These are phyloP conservation scores for Coniochaeta pulveracea DNA, from an alignment of 2,329 filamentous ascomycete genomes.

Conservation along the genomic window DNA sequence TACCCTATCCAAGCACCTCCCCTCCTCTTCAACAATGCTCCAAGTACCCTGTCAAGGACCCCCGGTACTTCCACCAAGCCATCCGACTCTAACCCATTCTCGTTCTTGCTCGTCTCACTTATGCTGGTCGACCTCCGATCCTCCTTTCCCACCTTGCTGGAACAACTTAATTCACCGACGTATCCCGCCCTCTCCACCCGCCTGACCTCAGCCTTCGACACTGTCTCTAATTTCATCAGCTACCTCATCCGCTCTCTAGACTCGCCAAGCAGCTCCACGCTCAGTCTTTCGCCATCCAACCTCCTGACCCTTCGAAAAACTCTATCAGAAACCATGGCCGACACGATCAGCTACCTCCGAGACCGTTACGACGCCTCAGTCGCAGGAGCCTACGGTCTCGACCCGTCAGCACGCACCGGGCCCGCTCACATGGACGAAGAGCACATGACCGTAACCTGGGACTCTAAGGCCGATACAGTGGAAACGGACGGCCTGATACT, in stretches of 20 bases:
- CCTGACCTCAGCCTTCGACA: conserved; percentile 49
- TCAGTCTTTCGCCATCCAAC: conserved; percentile 41
- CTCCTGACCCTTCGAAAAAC: conserved; percentile 49
- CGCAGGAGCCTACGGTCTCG: conserved; percentile 50
- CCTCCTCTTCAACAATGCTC: conserved; percentile 36
- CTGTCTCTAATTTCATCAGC: conserved; percentile 49
- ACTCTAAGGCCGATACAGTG: conserved; percentile 38
- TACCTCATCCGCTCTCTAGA: conserved; percentile 44
- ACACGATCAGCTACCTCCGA: conserved; percentile 53
- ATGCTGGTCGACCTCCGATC: conserved; percentile 55
- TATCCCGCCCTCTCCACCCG: conserved; percentile 41
- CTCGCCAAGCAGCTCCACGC: conserved; percentile 22
- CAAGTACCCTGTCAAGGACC: neutral
- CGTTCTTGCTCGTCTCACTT: conserved; percentile 53
- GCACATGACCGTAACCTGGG: conserved; percentile 44
- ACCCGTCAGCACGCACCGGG: conserved; percentile 40
- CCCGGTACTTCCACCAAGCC: conserved; percentile 14
- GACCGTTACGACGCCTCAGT: conserved; percentile 59
- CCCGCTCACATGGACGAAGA: conserved; percentile 32
- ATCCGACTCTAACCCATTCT: conserved; percentile 35
- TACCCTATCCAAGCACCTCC: conserved; percentile 35
- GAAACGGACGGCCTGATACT: conserved; percentile 47
- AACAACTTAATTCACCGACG: conserved; percentile 40
- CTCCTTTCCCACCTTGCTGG: conserved; percentile 47
- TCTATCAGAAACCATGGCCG: conserved; percentile 51